Percentiles rank a stretch among this genome's conserved stretches.
Evolutionary conservation across 2,329 filamentous ascomycete species (phyloP).

Genomic region (Endothia cerciana): DNA sequence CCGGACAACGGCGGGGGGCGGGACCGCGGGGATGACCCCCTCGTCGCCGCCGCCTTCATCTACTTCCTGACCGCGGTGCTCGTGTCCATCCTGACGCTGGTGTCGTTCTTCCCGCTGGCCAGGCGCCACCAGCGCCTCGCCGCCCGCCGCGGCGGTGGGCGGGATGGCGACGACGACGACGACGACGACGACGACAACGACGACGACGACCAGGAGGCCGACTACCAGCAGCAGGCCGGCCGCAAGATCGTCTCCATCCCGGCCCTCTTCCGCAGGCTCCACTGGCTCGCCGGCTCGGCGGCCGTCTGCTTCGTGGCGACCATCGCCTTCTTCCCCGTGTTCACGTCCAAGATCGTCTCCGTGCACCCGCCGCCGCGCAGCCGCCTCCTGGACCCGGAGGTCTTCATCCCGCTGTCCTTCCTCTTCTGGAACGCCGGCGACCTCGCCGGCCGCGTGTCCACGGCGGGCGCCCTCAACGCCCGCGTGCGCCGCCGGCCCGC

Average conservation of each 20-base stretch:
- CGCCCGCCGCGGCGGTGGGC: conserved; percentile 42
- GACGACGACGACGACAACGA: conserved; percentile 52
- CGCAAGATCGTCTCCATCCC: conserved; percentile 58
- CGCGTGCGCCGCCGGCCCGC: conserved; percentile 64
- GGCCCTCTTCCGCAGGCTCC: conserved; percentile 75
- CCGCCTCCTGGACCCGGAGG: conserved; percentile 68
- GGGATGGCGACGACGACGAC: conserved; percentile 44
- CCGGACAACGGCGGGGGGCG: not conserved
- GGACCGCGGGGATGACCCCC: conserved; percentile 35
- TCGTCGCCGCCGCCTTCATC: conserved; percentile 75
- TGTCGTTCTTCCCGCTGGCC: conserved; percentile 76
- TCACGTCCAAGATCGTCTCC: conserved; percentile 71
- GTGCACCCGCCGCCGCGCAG: conserved; percentile 40
- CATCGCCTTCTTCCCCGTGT: conserved; percentile 89
- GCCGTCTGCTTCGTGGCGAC: conserved; percentile 81
- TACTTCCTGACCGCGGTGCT: conserved; percentile 89
- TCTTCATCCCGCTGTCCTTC: conserved; percentile 89
- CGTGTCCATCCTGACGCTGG: conserved; percentile 71
- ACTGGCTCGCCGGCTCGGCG: conserved; percentile 76
- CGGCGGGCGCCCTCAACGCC: conserved; percentile 58
- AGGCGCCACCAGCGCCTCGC: conserved; percentile 60
- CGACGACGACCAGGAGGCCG: too few species aligned
- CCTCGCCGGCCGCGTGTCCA: conserved; percentile 72
- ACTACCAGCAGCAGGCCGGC: conserved; percentile 55
- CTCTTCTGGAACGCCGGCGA: conserved; percentile 94